Percentiles rank a stretch among this genome's conserved stretches.
phyloP scores from a whole-genome alignment of 2,329 filamentous ascomycete species.

The Fusarium sp. region DNA sequence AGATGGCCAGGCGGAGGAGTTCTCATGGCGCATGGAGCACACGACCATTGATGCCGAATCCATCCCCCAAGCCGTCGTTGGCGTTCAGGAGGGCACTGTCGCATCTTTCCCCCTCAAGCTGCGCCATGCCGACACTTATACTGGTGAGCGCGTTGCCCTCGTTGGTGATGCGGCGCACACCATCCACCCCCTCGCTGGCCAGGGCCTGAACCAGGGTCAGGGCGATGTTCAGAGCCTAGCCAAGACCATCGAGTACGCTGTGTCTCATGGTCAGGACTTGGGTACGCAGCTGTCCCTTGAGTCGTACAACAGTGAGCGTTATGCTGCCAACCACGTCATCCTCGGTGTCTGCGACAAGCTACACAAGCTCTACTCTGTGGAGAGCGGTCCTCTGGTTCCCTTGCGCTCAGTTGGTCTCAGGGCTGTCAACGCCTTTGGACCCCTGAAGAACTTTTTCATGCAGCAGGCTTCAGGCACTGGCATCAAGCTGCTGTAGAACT shows the following conservation, averaged over 20 bases:
- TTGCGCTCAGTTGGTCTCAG: conserved; percentile 78
- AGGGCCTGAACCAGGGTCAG: conserved; percentile 92
- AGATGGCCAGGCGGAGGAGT: conserved; percentile 72
- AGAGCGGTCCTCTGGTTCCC: conserved; percentile 79
- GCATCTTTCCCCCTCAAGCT: conserved; percentile 92
- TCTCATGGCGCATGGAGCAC: conserved; percentile 82
- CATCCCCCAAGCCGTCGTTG: conserved; percentile 71
- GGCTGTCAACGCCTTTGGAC: conserved; percentile 75
- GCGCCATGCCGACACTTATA: conserved; percentile 93
- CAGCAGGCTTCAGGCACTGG: conserved; percentile 68
- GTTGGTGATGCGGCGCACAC: conserved; percentile 96
- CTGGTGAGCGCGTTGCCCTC: conserved; percentile 86
- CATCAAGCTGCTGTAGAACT: conserved; percentile 52
- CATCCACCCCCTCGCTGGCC: conserved; percentile 90
- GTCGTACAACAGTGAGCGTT: conserved; percentile 80
- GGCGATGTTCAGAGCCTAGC: conserved; percentile 84
- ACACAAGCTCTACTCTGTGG: conserved; percentile 88
- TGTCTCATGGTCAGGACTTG: conserved; percentile 85
- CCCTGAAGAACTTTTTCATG: conserved; percentile 89
- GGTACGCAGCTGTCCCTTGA: conserved; percentile 81
- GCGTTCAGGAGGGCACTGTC: conserved; percentile 78
- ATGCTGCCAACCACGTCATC: conserved; percentile 80
- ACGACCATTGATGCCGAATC: conserved; percentile 62
- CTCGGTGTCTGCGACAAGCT: conserved; percentile 86
- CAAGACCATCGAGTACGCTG: conserved; percentile 75